A percentile compares a stretch with the other conserved stretches of the same genome.
Conservation (phyloP, 1,139 yeast genomes). For the Nadsonia starkeyi-henricii region DNA sequence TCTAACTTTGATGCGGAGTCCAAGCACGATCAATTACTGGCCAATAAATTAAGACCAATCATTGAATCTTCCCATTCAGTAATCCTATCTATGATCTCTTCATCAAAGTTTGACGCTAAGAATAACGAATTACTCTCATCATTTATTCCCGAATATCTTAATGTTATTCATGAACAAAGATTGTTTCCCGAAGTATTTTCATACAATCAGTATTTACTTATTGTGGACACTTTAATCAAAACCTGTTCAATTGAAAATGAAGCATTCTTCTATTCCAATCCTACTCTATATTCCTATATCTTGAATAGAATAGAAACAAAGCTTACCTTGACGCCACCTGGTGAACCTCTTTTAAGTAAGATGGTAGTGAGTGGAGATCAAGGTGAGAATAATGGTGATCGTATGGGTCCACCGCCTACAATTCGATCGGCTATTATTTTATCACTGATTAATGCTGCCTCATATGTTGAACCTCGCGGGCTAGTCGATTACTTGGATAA, state of each 20-base stretch:
- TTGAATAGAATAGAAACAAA: not conserved
- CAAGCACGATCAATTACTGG: not conserved
- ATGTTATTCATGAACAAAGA: constrained; percentile 5
- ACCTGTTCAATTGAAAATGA: constrained; percentile 21
- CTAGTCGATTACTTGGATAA: constrained; percentile 10
- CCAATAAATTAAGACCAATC: constrained; percentile 24
- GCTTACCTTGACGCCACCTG: constrained; percentile 15
- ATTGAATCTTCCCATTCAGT: constrained; percentile 62
- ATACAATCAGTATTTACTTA: constrained; percentile 42
- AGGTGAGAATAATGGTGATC: constrained; percentile 22
- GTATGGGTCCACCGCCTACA: constrained; percentile 21
- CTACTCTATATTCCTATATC: not conserved
- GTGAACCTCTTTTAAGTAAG: constrained; percentile 23
- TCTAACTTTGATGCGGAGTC: constrained; percentile 2
- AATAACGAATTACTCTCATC: constrained; percentile 19
- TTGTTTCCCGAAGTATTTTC: constrained; percentile 50
- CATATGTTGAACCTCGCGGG: constrained; percentile 35
- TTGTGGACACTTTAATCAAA: constrained; percentile 43
- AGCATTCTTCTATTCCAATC: not conserved
- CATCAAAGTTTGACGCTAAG: constrained; percentile 15
- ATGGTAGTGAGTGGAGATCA: constrained; percentile 24
- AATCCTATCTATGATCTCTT: constrained; percentile 27
- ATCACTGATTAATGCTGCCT: constrained; percentile 38
- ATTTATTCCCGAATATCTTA: constrained; percentile 26
- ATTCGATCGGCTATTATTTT: constrained; percentile 39